Conservation (phyloP, 2,329 filamentous ascomycete species). For the Hypomyces rosellus region DNA sequence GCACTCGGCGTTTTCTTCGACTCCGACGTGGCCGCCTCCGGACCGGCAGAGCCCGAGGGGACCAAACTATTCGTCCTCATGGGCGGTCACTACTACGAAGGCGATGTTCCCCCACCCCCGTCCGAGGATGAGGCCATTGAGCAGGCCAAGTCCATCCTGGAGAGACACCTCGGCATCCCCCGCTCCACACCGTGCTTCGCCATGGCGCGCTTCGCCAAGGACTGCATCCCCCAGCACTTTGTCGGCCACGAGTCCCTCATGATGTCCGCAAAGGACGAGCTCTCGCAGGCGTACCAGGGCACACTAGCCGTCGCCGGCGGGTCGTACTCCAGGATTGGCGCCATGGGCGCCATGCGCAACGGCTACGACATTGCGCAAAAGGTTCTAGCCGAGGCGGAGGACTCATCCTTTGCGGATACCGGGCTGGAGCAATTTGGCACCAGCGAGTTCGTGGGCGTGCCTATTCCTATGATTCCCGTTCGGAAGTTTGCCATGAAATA, state of each 20-base stretch:
- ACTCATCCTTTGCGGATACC: slow-evolving; percentile 19
- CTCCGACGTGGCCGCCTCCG: slow-evolving; percentile 49
- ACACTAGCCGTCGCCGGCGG: slow-evolving; percentile 57
- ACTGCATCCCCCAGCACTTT: slow-evolving; percentile 87
- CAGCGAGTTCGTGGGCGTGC: slow-evolving; percentile 20
- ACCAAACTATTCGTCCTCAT: slow-evolving; percentile 94
- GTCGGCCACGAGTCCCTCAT: slow-evolving; percentile 69
- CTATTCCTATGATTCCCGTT: slow-evolving; percentile 21
- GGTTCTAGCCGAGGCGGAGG: slow-evolving; percentile 10
- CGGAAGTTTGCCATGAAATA: slow-evolving; percentile 15
- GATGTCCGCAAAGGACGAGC: slow-evolving; percentile 46
- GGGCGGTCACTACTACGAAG: slow-evolving; percentile 81
- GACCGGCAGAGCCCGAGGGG: slow-evolving; percentile 51
- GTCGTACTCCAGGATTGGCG: slow-evolving; percentile 47
- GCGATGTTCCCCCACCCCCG: slow-evolving; percentile 39
- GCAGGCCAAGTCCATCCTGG: slow-evolving; percentile 65
- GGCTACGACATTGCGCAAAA: slow-evolving; percentile 25
- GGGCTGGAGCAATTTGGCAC: slow-evolving; percentile 23
- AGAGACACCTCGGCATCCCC: slow-evolving; percentile 67
- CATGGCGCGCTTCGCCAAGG: slow-evolving; percentile 49
- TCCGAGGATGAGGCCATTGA: slow-evolving; percentile 56
- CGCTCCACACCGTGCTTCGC: slow-evolving; percentile 52
- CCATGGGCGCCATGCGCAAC: slow-evolving; percentile 45
- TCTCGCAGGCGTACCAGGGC: slow-evolving; percentile 52
- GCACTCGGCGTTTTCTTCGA: slow-evolving; percentile 92